Evolutionary conservation across 257 asterid genomes (phyloP), one percentile per base, ranked within the genome.

Genomic region (Mentha longifolia): DNA sequence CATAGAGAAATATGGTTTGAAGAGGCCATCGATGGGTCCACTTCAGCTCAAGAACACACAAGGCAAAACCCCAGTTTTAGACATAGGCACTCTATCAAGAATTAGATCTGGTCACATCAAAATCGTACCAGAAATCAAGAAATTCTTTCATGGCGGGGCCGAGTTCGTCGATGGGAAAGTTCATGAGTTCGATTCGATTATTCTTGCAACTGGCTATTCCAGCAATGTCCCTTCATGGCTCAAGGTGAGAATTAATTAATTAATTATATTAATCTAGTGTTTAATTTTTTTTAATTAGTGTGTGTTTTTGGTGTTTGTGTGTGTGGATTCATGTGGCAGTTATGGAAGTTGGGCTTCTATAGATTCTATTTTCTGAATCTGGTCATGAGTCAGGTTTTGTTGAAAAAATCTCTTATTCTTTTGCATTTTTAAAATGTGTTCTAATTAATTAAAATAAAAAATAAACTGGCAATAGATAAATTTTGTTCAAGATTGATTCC

Each of bases 221-320:
- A 93, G 95, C 92, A 93, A 93, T 78, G 96, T 93, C 51, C 98
- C 96, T 6, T 85, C 96, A 30, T 93, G 98, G 98, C 76, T 93
- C 59, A 86, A 89, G 96, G 97, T 93, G 49, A 77, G 81, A 55
- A 28, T 20, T 28, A 28, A 35, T 35, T 35, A 6, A 35, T 35
- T 22, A 2, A 22, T 22, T 22, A 2, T n/a, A 35, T 35, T 35
- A 35, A 35, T 35, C 8, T 35, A 1, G 6, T 33, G 6, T 35
- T 35, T 35, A 0, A 5, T 35, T 35, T 35, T 35, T 35, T 35
- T 9, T 3, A 39, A 39, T 39, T 3, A 39, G 8, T 67, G 42
- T 39, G 22, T 14, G 68, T 22, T 22, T 22, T 22, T 64, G 22
- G 68, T 22, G 1, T 22, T 22, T 64, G 22, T 71, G 59, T 19